Conservation (phyloP, 1,284 basidiomycete species). For the Rugosomyces carneus region DNA sequence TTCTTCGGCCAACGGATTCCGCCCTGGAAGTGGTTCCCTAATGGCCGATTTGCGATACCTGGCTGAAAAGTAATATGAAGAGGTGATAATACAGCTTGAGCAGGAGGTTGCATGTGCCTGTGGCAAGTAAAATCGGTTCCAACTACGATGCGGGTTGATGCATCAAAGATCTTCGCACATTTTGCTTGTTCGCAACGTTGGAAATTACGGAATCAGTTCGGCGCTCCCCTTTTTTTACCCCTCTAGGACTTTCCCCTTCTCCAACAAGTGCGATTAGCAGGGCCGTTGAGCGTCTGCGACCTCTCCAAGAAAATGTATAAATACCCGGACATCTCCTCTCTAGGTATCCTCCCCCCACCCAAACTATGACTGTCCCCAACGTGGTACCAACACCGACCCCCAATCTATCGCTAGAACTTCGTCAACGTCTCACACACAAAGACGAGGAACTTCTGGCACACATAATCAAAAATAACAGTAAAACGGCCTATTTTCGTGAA, state of each 20-base stretch:
- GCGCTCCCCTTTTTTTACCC: background rate
- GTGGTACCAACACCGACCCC: background rate
- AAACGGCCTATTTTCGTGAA: constrained; percentile 6
- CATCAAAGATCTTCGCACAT: background rate
- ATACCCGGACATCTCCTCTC: background rate
- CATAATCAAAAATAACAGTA: constrained; percentile 2
- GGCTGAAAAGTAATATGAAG: no score
- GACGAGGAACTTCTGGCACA: constrained; percentile 1
- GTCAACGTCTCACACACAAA: background rate
- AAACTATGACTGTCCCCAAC: background rate
- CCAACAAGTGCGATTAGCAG: background rate
- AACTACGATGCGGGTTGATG: background rate
- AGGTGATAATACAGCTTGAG: no score
- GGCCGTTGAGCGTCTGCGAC: background rate
- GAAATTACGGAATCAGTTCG: background rate
- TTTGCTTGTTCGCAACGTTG: background rate
- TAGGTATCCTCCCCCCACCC: background rate
- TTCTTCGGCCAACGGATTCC: no score
- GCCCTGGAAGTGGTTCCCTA: no score
- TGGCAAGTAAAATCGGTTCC: no score
- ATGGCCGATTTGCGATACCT: no score
- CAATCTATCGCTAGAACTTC: background rate
- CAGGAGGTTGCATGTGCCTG: no score
- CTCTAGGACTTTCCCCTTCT: background rate
- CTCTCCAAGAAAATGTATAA: background rate